Base-by-base conservation (phyloP, 176 grass and related monocot genomes). In the Aegilops bicornis region DNA sequence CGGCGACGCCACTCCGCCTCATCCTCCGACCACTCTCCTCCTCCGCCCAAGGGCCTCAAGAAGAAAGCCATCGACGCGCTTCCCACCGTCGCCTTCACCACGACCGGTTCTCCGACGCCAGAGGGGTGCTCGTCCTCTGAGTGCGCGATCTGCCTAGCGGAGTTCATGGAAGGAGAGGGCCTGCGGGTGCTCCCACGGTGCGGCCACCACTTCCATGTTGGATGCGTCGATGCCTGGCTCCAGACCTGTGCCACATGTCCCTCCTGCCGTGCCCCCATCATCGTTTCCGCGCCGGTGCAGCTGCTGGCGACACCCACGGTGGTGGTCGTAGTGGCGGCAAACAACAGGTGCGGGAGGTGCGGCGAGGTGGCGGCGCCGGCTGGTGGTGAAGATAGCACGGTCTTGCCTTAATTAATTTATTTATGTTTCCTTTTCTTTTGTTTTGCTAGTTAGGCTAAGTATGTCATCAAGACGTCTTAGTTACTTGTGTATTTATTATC, bases 121-220 rank as follows among this genome's bases (percentile, higher is more conserved):
- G 69, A 0, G 69, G 7, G 0, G 29, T 67, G 15, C 2, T 69
- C 66, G 1, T 69, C 66, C 16, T 11, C 20, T 3, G 91, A 92
- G 47, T 92, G 91, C 20, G 83, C 84, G 9, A 89, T 92, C 22
- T 92, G 91, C 78, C 76, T 92, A 1, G 87, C 74, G 4, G 91
- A 92, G 20, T 92, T 92, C 73, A 75, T 68, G 2, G 84, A 79
- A 2, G 87, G 90, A 29, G 90, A 92, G 29, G 59, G 47, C 6
- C 61, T 92, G 35, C 87, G 92, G 73, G 87, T 88, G 79, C 78
- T 94, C 78, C 92, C 92, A n/a, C 76, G 87, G 82, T 92, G 92
- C 60, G 85, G 85, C 71, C 92, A 94, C 29, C 56, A 11, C 33
- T 94, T 94, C 83, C 92, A 94, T 71, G 92, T 84, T 8, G 81